Evolutionary conservation across 345 rosid species (phyloP).

Genomic region (Dipteronia dyeriana): DNA sequence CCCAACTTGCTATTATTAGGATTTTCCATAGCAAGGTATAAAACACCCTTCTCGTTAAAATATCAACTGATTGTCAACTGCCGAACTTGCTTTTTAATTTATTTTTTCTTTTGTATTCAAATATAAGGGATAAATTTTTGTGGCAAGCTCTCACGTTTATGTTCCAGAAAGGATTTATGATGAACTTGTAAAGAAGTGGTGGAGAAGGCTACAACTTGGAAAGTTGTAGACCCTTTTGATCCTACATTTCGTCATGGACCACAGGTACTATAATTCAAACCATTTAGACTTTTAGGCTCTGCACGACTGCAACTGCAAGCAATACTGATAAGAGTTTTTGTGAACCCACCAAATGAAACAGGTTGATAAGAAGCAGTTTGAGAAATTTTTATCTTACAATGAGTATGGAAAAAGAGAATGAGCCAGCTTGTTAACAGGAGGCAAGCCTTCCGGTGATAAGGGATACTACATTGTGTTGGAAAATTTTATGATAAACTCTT

Average conservation of each 20-base stretch:
- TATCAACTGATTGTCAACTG: background rate
- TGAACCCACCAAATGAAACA: conserved; percentile 10
- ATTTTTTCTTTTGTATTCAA: background rate
- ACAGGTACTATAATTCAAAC: conserved; percentile 44
- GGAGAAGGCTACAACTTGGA: conserved; percentile 56
- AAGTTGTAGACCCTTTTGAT: conserved; percentile 82
- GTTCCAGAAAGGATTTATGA: conserved; percentile 84
- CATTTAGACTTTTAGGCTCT: no score
- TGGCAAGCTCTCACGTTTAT: conserved; percentile 71
- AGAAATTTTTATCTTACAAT: conserved; percentile 60
- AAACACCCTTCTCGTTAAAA: background rate
- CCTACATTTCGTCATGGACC: conserved; percentile 61
- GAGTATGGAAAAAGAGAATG: conserved; percentile 74
- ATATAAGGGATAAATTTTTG: conserved; percentile 71
- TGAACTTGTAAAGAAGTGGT: conserved; percentile 49
- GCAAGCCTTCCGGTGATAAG: conserved; percentile 48
- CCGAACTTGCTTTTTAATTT: no score
- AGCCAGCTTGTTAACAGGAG: conserved; percentile 68
- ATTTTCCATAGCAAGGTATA: conserved; percentile 55
- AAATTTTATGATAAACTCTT: no score
- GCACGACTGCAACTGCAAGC: no score
- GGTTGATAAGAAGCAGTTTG: conserved; percentile 64
- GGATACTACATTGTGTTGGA: conserved; percentile 71
- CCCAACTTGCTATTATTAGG: conserved; percentile 57
- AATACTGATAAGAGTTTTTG: no score